phyloP scores from a whole-genome alignment of 2,329 filamentous ascomycete species.

The Grosmannia clavigera region DNA sequence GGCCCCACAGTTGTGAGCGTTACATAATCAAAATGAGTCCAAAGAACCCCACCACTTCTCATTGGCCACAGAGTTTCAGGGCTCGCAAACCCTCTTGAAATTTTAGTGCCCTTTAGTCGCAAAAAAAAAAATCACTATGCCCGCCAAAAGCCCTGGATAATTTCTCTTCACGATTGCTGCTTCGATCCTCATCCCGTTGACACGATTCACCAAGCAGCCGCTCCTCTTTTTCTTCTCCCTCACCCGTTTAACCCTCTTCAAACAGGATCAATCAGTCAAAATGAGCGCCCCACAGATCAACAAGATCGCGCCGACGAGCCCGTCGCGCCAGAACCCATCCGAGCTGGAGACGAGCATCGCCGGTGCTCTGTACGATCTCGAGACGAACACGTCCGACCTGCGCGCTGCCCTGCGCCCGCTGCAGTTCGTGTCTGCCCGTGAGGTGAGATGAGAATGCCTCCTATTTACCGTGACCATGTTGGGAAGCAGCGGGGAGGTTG shows the following conservation, averaged over 20 bases:
- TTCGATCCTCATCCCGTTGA: not conserved
- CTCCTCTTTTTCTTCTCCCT: not conserved
- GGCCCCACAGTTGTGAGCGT: not conserved
- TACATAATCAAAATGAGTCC: not conserved
- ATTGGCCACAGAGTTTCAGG: not conserved
- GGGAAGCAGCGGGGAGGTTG: not conserved
- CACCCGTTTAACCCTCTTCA: not conserved
- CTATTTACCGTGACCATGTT: not conserved
- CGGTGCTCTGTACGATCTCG: constrained; percentile 94
- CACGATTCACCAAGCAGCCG: not conserved
- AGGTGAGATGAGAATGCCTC: constrained; percentile 60
- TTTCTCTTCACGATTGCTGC: not conserved
- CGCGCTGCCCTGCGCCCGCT: constrained; percentile 91
- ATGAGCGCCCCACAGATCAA: constrained; percentile 63
- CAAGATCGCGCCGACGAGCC: constrained; percentile 98
- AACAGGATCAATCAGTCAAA: constrained; percentile 10
- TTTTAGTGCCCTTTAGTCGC: not conserved
- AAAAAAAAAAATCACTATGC: not conserved
- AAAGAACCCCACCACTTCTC: not conserved
- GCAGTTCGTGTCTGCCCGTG: constrained; percentile 96
- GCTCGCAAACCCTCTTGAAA: constrained; percentile 1
- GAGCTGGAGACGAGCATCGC: constrained; percentile 97
- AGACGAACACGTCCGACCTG: constrained; percentile 98
- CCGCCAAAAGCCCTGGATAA: not conserved
- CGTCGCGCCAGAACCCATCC: constrained; percentile 87